These are phyloP conservation scores for Chytriomyces hyalinus DNA, from an alignment of 192 early-diverging fungal species.

Conservation along the genomic window DNA sequence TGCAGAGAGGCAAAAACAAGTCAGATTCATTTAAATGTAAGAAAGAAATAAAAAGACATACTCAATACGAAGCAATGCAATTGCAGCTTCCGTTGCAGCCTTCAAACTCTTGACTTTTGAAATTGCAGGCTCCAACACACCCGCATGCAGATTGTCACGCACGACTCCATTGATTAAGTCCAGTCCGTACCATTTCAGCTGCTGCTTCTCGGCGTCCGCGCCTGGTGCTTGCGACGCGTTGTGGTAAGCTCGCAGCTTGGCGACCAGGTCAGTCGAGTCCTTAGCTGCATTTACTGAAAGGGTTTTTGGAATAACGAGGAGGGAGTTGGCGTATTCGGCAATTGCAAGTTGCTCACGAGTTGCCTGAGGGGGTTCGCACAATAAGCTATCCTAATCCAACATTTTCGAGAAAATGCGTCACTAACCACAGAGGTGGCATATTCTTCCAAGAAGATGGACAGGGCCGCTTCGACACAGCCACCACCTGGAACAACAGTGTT, in stretches of 20 bases:
- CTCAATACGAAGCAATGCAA: slow-evolving; percentile 97
- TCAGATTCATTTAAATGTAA: too few relatives aligned
- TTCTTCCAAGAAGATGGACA: slow-evolving; percentile 97
- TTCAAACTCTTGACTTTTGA: slow-evolving; percentile 97
- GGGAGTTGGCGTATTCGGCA: slow-evolving; percentile 93
- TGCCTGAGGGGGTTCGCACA: slow-evolving; percentile 53
- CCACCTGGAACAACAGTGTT: slow-evolving; percentile 96
- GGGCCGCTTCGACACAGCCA: slow-evolving; percentile 92
- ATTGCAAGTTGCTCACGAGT: slow-evolving; percentile 98
- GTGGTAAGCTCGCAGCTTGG: slow-evolving; percentile 96
- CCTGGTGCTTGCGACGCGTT: slow-evolving; percentile 81
- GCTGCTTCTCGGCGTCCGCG: slow-evolving; percentile 73
- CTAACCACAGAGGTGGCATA: slow-evolving; percentile 93
- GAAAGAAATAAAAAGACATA: too few relatives aligned
- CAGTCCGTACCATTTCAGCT: slow-evolving; percentile 86
- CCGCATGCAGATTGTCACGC: slow-evolving; percentile 91
- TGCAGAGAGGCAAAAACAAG: too few relatives aligned
- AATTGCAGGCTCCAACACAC: slow-evolving; percentile 97
- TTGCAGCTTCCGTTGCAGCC: slow-evolving; percentile 97
- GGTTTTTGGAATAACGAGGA: slow-evolving; percentile 97
- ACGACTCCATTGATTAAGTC: slow-evolving; percentile 92
- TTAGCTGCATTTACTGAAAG: slow-evolving; percentile 98
- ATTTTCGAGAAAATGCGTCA: neutral
- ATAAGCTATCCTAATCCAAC: too few relatives aligned
- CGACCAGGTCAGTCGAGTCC: slow-evolving; percentile 94